phyloP scores from a whole-genome alignment of 352 stramenopile species.

The Plasmopara viticola region DNA sequence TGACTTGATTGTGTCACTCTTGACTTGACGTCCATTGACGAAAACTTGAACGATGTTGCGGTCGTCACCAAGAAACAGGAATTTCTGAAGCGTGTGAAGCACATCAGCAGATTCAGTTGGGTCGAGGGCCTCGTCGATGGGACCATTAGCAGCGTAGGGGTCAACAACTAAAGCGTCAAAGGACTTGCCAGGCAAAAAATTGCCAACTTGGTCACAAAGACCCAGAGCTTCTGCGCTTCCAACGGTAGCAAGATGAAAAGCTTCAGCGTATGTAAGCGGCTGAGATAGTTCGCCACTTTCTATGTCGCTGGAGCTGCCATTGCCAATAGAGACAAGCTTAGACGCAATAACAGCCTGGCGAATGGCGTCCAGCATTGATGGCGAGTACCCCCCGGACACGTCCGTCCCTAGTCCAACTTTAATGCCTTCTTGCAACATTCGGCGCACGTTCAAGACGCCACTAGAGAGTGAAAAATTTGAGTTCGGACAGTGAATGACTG shows the following conservation, averaged over 20 bases:
- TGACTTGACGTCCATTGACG: slow-evolving; percentile 58
- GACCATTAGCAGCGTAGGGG: slow-evolving; percentile 37
- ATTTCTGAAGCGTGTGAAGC: slow-evolving; percentile 83
- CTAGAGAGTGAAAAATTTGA: slow-evolving; percentile 93
- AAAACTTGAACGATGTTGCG: slow-evolving; percentile 67
- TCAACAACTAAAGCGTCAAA: slow-evolving; percentile 90
- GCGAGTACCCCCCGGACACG: slow-evolving; percentile 90
- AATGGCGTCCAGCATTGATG: slow-evolving; percentile 91
- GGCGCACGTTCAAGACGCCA: slow-evolving; percentile 77
- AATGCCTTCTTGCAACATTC: slow-evolving; percentile 57
- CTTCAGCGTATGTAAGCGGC: slow-evolving; percentile 66
- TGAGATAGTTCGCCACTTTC: slow-evolving; percentile 19
- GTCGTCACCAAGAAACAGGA: slow-evolving; percentile 22
- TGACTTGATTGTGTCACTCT: slow-evolving; percentile 16
- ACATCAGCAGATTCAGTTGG: slow-evolving; percentile 37
- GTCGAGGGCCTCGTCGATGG: slow-evolving; percentile 54
- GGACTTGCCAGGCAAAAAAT: slow-evolving; percentile 84
- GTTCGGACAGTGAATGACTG: slow-evolving; percentile 92
- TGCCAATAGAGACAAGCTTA: slow-evolving; percentile 70
- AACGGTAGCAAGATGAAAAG: slow-evolving; percentile 82
- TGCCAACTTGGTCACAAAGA: slow-evolving; percentile 67
- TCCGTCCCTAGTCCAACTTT: slow-evolving; percentile 93
- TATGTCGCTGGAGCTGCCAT: slow-evolving; percentile 39
- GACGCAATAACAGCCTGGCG: slow-evolving; percentile 88
- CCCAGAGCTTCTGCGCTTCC: slow-evolving; percentile 50